Percentiles rank a stretch among this genome's conserved stretches.
Evolutionary conservation across 352 stramenopile species (phyloP).

Genomic region (Pythium phragmitis): DNA sequence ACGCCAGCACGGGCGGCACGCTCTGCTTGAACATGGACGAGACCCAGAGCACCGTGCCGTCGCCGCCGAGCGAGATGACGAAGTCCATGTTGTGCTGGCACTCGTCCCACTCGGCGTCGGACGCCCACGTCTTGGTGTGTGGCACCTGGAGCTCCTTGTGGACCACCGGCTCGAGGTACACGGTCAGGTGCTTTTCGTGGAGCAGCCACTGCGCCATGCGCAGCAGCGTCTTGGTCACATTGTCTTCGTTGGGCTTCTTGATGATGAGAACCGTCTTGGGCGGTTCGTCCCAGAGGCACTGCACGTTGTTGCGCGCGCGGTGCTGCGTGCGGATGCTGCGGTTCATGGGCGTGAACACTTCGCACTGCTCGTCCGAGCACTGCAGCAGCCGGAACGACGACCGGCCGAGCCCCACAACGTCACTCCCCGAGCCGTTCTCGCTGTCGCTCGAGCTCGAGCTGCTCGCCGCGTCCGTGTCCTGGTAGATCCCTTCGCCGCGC

Average conservation of each 20-base stretch:
- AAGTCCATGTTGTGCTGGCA: conserved; percentile 88
- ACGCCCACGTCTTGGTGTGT: conserved; percentile 63
- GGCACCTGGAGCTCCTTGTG: conserved; percentile 60
- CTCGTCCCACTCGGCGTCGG: conserved; percentile 58
- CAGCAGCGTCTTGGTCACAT: conserved; percentile 70
- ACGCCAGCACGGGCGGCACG: conserved; percentile 93
- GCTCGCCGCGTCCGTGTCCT: conserved; percentile 38
- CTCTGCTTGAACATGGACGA: conserved; percentile 88
- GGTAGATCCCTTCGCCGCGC: conserved; percentile 72
- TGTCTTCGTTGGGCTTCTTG: conserved; percentile 86
- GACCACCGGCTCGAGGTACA: conserved; percentile 77
- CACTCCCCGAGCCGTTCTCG: conserved; percentile 32
- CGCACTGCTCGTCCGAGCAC: conserved; percentile 87
- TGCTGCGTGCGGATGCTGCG: conserved; percentile 85
- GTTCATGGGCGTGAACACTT: conserved; percentile 86
- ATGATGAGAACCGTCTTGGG: conserved; percentile 83
- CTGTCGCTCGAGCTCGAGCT: conserved; percentile 31
- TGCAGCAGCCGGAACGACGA: conserved; percentile 79
- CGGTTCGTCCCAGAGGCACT: conserved; percentile 87
- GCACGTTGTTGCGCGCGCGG: conserved; percentile 84
- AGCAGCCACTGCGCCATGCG: conserved; percentile 68
- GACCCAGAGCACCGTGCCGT: conserved; percentile 92
- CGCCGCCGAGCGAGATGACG: conserved; percentile 93
- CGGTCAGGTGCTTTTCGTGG: conserved; percentile 67
- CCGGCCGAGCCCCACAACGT: conserved; percentile 37